Percentiles rank a stretch among this genome's conserved stretches.
These are phyloP conservation scores for Echeveria elegans DNA, from an alignment of 164 flowering plant genomes.

Conservation along the genomic window DNA sequence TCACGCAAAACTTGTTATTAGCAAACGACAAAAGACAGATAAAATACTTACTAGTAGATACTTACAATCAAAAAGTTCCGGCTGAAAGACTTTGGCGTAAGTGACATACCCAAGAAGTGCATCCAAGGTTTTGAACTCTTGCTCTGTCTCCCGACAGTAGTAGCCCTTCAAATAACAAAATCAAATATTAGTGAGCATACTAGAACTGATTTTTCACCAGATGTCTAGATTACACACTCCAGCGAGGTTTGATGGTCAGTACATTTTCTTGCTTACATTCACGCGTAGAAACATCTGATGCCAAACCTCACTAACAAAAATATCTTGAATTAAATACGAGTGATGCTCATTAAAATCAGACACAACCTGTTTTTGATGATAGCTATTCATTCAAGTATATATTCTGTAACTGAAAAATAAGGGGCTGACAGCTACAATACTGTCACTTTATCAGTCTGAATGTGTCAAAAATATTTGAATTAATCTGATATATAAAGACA, in stretches of 20 bases:
- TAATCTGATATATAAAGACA: neutral
- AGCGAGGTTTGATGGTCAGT: neutral
- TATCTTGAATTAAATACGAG: too few relatives aligned
- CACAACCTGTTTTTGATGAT: too few relatives aligned
- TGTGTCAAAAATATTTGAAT: neutral
- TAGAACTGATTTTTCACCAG: neutral
- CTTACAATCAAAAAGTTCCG: conserved; percentile 1
- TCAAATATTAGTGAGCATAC: neutral
- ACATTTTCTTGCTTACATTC: neutral
- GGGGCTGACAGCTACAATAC: neutral
- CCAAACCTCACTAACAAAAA: neutral
- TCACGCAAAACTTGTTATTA: too few relatives aligned
- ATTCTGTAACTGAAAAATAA: neutral
- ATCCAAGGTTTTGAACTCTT: neutral
- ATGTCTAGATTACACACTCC: neutral
- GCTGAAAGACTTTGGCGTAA: neutral
- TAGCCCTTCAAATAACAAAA: neutral
- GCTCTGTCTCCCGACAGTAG: neutral
- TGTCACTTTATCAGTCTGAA: neutral
- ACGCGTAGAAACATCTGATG: neutral
- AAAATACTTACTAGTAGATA: too few relatives aligned
- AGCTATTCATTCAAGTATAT: neutral
- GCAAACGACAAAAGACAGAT: too few relatives aligned
- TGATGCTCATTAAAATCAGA: too few relatives aligned
- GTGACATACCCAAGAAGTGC: neutral